Conservation (phyloP, 73 alveolate genomes). For the Durusdinium trenchii region DNA sequence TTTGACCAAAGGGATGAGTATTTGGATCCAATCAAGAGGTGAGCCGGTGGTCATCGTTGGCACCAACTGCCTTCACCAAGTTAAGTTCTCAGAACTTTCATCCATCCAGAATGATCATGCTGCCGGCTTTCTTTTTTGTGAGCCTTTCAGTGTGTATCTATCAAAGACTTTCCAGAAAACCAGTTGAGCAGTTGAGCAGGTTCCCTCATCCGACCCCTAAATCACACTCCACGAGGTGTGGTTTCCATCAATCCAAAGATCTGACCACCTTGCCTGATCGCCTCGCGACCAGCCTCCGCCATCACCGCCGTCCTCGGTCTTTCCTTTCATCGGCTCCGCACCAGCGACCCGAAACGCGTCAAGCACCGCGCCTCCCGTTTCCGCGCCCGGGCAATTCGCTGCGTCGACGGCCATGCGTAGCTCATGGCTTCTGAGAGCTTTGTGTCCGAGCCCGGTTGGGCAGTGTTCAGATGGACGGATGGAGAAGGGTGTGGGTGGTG, state of each 20-base stretch:
- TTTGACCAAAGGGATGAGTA: too few species aligned
- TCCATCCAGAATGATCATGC: too few species aligned
- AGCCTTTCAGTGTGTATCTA: too few species aligned
- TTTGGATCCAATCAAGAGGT: too few species aligned
- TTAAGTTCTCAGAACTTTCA: too few species aligned
- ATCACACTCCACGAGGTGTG: background rate
- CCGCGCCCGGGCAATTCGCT: background rate
- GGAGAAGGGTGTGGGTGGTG: too few species aligned
- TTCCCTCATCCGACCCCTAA: background rate
- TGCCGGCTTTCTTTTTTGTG: too few species aligned
- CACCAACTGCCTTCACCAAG: too few species aligned
- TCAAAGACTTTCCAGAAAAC: background rate
- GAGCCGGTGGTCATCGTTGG: too few species aligned
- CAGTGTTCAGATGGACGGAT: too few species aligned
- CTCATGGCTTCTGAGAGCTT: slow-evolving; percentile 51
- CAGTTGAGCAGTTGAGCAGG: background rate
- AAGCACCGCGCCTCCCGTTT: too few species aligned
- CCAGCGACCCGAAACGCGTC: too few species aligned
- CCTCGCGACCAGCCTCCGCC: background rate
- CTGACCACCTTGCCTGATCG: background rate
- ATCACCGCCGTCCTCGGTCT: background rate
- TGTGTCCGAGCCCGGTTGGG: background rate
- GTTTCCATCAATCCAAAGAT: background rate
- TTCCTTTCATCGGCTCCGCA: background rate
- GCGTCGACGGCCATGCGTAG: slow-evolving; percentile 48